Conservation (phyloP, 257 asterid species). For the Petunia secreta region DNA sequence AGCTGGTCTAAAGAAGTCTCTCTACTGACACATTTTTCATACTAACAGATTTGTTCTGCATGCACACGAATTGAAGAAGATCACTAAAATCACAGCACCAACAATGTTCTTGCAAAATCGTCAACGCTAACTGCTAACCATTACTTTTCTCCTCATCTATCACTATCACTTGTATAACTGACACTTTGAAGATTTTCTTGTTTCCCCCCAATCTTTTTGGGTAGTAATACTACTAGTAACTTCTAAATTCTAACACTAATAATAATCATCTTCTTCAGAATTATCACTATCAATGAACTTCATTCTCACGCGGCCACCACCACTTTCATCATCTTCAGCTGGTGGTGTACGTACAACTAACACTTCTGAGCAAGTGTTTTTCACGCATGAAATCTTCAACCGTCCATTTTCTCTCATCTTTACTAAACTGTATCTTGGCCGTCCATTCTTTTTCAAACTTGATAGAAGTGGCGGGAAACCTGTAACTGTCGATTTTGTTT, state of each 20-base stretch:
- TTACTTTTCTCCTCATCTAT: neutral
- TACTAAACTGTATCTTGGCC: constrained; percentile 15
- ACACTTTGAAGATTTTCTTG: neutral
- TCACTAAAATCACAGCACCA: neutral
- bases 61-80: neutral
- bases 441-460: constrained; percentile 26
- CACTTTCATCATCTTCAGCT: neutral
- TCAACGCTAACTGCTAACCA: neutral
- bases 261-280: neutral
- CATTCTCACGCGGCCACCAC: neutral
- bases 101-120: neutral
- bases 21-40: no score
- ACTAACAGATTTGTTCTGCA: neutral
- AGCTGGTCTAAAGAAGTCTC: no score
- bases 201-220: neutral
- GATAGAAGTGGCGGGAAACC: constrained; percentile 31
- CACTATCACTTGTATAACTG: neutral
- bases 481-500: neutral
- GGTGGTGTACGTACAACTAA: neutral
- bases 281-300: neutral
- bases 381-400: constrained; percentile 18
- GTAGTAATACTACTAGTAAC: neutral
- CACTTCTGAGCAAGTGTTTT: constrained; percentile 10
- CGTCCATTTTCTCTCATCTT: constrained; percentile 25
- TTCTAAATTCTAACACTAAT: no score